These are phyloP conservation scores for Stellera chamaejasme DNA, from an alignment of 345 rosid species.

Conservation along the genomic window DNA sequence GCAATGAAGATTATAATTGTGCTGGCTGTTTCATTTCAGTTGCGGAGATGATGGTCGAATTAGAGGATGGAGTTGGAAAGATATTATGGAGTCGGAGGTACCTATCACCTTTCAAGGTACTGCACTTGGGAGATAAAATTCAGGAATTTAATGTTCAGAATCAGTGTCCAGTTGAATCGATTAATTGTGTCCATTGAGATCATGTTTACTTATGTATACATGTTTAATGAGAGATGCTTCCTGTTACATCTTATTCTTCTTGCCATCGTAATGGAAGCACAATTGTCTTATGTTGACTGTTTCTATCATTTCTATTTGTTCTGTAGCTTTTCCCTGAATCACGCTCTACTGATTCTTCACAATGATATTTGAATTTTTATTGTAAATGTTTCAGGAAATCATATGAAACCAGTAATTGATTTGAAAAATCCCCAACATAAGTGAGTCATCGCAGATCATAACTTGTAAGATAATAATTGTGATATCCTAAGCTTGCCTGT, in stretches of 20 bases:
- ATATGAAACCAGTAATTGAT: conserved; percentile 55
- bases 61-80: conserved; percentile 89
- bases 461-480: too few relatives aligned
- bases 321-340: background rate
- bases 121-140: conserved; percentile 1
- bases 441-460: conserved; percentile 38
- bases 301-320: background rate
- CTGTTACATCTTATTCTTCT: too few relatives aligned
- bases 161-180: background rate
- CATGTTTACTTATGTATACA: too few relatives aligned
- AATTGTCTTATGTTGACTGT: too few relatives aligned
- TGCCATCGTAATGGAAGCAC: too few relatives aligned
- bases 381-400: conserved; percentile 42
- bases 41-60: conserved; percentile 97
- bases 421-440: conserved; percentile 76
- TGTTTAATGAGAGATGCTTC: too few relatives aligned
- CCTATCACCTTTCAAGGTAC: conserved; percentile 47
- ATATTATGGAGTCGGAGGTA: conserved; percentile 31
- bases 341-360: background rate
- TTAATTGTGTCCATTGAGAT: too few relatives aligned
- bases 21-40: conserved; percentile 25
- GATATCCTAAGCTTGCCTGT: too few relatives aligned
- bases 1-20: background rate
- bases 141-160: background rate
- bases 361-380: background rate